A percentile compares a stretch with the other conserved stretches of the same genome.
These are phyloP conservation scores for Diospyros lotus DNA, from an alignment of 148 eudicot species.

Conservation along the genomic window DNA sequence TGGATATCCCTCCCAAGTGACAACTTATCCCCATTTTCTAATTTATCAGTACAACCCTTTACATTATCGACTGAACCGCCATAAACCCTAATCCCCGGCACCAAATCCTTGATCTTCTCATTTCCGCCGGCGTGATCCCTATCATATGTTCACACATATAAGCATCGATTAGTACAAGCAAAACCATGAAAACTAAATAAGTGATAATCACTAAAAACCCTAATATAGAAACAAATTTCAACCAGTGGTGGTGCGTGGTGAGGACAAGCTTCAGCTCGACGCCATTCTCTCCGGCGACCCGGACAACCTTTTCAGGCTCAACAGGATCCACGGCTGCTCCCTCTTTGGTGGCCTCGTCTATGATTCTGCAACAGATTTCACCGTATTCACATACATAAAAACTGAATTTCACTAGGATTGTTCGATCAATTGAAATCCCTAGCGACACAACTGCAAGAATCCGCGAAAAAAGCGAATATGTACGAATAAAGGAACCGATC, in stretches of 20 bases:
- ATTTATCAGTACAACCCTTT: conserved; percentile 71
- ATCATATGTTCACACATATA: conserved; percentile 6
- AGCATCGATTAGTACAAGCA: background rate
- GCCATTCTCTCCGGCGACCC: conserved; percentile 50
- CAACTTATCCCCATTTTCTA: conserved; percentile 80
- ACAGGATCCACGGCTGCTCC: conserved; percentile 91
- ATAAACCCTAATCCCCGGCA: conserved; percentile 75
- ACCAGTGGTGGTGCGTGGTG: conserved; percentile 97
- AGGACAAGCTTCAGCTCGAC: conserved; percentile 61
- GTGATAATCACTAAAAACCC: background rate
- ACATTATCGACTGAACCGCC: conserved; percentile 93
- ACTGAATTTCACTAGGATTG: background rate
- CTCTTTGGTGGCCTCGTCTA: conserved; percentile 60
- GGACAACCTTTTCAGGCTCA: conserved; percentile 81
- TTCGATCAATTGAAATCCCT: background rate
- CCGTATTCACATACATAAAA: background rate
- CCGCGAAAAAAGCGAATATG: background rate
- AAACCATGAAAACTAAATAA: background rate
- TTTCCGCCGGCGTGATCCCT: conserved; percentile 99
- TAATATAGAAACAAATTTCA: too few species aligned
- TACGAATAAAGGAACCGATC: background rate
- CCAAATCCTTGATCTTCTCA: conserved; percentile 60
- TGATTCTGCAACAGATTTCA: conserved; percentile 32
- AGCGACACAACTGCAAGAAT: background rate
- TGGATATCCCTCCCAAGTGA: conserved; percentile 58